Evolutionary conservation across 805 yeast genomes (phyloP).

Genomic region (Kazachstania taianensis): DNA sequence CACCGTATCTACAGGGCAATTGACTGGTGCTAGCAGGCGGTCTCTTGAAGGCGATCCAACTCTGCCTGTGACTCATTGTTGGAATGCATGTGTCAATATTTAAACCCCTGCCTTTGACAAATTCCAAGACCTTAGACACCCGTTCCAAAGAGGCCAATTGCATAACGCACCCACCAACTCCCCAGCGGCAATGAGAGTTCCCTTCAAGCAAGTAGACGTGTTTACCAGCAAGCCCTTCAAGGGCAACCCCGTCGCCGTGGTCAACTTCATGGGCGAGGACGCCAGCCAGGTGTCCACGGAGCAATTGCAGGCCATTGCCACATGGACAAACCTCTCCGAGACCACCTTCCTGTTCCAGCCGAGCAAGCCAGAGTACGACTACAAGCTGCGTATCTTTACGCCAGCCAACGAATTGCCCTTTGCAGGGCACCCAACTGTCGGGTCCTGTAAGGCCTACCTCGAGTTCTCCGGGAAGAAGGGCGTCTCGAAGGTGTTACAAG

Average conservation of each 20-base stretch:
- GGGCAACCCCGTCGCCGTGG: conserved; percentile 50
- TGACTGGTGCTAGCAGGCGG: too few relatives aligned
- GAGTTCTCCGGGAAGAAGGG: conserved; percentile 28
- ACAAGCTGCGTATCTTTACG: conserved; percentile 41
- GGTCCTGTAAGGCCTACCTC: conserved; percentile 38
- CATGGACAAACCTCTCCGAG: conserved; percentile 55
- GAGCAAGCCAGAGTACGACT: conserved; percentile 33
- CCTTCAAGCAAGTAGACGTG: conserved; percentile 31
- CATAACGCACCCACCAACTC: too few relatives aligned
- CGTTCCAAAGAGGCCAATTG: too few relatives aligned
- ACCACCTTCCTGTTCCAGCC: conserved; percentile 43
- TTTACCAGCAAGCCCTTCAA: conserved; percentile 29
- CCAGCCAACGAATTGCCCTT: conserved; percentile 42
- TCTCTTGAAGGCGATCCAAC: too few relatives aligned
- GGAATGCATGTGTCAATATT: too few relatives aligned
- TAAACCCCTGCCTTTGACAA: too few relatives aligned
- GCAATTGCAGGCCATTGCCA: conserved; percentile 39
- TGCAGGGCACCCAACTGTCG: conserved; percentile 59
- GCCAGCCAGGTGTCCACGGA: conserved; percentile 26
- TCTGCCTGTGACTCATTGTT: too few relatives aligned
- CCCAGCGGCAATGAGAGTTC: too few relatives aligned
- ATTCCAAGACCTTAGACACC: too few relatives aligned
- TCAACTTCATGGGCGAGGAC: conserved; percentile 15
- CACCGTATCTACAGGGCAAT: too few relatives aligned
- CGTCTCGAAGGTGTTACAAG: conserved; percentile 30